Percentiles rank a stretch among this genome's conserved stretches.
phyloP scores from a whole-genome alignment of 139 green algal species.

The Penium margaritaceum region DNA sequence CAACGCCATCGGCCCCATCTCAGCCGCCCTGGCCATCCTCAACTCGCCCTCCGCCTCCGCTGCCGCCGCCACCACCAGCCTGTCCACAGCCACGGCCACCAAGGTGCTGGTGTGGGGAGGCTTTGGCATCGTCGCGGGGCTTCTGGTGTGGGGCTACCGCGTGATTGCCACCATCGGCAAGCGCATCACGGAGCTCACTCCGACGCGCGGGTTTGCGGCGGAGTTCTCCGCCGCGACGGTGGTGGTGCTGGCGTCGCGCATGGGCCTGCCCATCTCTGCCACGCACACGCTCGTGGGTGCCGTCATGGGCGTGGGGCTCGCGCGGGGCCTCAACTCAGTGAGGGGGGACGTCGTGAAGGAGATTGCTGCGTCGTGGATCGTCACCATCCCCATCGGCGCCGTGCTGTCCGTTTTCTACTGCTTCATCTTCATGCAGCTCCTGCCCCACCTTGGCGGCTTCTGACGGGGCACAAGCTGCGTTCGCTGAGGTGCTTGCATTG shows the following conservation, averaged over 20 bases:
- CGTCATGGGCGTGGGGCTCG: conserved; percentile 40
- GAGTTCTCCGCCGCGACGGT: conserved; percentile 35
- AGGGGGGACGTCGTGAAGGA: conserved; percentile 26
- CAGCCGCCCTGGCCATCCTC: conserved; percentile 43
- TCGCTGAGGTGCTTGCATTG: too few relatives aligned
- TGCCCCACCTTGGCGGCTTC: too few relatives aligned
- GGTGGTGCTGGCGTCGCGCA: conserved; percentile 32
- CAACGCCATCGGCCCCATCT: conserved; percentile 58
- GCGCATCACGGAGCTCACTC: conserved; percentile 42
- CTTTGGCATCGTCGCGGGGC: conserved; percentile 38
- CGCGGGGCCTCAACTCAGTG: conserved; percentile 16
- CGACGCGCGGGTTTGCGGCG: conserved; percentile 37
- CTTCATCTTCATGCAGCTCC: conserved; percentile 13
- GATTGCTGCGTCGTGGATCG: conserved; percentile 37
- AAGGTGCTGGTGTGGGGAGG: conserved; percentile 29
- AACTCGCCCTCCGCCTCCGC: neutral
- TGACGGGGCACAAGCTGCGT: too few relatives aligned
- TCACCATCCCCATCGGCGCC: conserved; percentile 35
- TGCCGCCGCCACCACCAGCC: neutral
- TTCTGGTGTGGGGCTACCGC: conserved; percentile 39
- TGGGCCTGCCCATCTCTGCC: conserved; percentile 38
- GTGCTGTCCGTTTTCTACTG: conserved; percentile 28
- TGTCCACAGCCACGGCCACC: conserved; percentile 47
- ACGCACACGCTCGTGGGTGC: conserved; percentile 40
- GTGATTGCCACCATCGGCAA: conserved; percentile 46